These are phyloP conservation scores for Candida verbasci DNA, from an alignment of 805 yeast genomes.

Conservation along the genomic window DNA sequence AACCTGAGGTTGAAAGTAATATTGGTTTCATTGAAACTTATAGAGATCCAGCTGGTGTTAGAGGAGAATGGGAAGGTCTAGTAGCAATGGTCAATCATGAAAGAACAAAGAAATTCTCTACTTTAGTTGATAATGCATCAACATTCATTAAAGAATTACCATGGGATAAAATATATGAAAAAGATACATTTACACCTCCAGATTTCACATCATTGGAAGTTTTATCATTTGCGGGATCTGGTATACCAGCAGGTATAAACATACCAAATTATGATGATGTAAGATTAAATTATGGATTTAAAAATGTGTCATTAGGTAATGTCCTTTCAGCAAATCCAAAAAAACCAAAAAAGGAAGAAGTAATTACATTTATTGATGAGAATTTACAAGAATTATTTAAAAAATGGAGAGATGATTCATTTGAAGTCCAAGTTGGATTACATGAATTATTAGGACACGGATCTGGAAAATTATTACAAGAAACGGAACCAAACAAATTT, in stretches of 20 bases:
- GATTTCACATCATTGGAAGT: conserved; percentile 91
- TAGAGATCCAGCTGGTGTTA: conserved; percentile 86
- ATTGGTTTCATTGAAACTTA: conserved; percentile 91
- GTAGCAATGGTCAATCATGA: conserved; percentile 89
- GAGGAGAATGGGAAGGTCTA: conserved; percentile 92
- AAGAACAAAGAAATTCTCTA: conserved; percentile 74
- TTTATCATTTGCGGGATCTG: conserved; percentile 82
- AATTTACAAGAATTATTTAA: conserved; percentile 54
- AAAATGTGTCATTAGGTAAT: conserved; percentile 86
- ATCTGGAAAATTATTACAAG: conserved; percentile 72
- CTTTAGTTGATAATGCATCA: conserved; percentile 63
- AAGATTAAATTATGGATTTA: conserved; percentile 77
- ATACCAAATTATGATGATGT: conserved; percentile 92
- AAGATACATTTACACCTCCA: conserved; percentile 84
- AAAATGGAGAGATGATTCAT: conserved; percentile 73
- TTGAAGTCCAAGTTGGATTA: conserved; percentile 91
- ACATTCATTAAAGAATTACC: conserved; percentile 65
- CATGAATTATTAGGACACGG: conserved; percentile 93
- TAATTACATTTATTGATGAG: conserved; percentile 60
- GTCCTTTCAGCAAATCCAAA: conserved; percentile 65
- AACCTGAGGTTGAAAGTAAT: conserved; percentile 68
- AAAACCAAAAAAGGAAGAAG: conserved; percentile 62
- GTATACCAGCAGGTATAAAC: conserved; percentile 90
- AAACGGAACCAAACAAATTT: conserved; percentile 53
- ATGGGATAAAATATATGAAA: conserved; percentile 73